Base-by-base conservation (phyloP, 1,284 basidiomycete species). In the Austroboletus niveus region DNA sequence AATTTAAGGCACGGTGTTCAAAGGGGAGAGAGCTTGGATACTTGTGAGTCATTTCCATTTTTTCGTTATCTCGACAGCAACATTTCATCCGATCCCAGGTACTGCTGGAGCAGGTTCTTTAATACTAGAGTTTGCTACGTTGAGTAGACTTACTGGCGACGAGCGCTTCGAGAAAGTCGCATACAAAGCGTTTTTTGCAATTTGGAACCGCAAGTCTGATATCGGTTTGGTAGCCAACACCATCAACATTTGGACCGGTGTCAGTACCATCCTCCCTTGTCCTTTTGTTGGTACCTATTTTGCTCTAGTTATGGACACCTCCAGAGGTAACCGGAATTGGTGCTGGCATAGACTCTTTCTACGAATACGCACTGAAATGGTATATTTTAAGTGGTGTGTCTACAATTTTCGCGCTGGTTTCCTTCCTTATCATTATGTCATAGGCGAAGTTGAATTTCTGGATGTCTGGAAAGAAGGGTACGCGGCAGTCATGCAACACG, bases 381-480 rank as follows among this genome's bases (percentile, higher is more conserved):
- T 95, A 94, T 60, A 87, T 97, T 42, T 68, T 96, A 65, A 91
- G 91, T 57, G 90, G 92, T 92, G 60, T 42, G 80, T 75, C 29
- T 22, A 14, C 12, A 39, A 34, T 7, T 9, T 35, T 46, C 40
- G 17, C 20, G 38, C 40, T 2, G 14, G 15, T n/a, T 41, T 29
- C 36, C 39, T 49, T 48, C 42, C 48, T 56, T 15, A 60, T 54
- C 34, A 32, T 22, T 14, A 34, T 11, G 12, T 48, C 34, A 7
- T 56, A 92, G 92, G 92, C 34, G 94, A 97, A 56, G 78, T 88
- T 32, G 85, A 89, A 60, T 96, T 93, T 65, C 75, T 92, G 51
- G 90, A 95, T 58, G 89, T 97, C n/a, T 98, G 92, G 85, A 85
- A 89, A 56, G 92, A 95, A 60, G 81, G 87, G 6, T 96, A 96